phyloP scores from a whole-genome alignment of 768 basidiomycete genomes.

The Candolleomyces efflorescens region DNA sequence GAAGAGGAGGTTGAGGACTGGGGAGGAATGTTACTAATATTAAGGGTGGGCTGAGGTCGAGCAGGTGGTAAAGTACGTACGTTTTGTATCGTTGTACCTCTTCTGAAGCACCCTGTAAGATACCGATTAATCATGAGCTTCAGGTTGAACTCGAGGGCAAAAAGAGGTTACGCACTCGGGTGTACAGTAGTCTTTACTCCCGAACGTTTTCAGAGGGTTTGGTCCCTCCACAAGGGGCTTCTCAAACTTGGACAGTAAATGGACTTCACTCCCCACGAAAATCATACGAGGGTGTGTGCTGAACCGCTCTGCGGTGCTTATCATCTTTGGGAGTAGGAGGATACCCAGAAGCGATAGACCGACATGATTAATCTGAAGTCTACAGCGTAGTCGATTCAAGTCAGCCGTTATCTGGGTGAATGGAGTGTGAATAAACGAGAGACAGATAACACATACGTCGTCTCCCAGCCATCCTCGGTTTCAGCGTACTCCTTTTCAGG shows the following conservation, averaged over 20 bases:
- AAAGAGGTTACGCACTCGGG: conserved; percentile 13
- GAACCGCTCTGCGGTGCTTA: conserved; percentile 30
- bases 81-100: not conserved
- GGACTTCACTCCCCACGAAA: conserved; percentile 39
- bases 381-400: conserved; percentile 14
- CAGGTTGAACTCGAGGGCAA: not conserved
- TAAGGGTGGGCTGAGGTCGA: not conserved
- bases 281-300: conserved; percentile 32
- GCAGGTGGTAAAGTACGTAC: not conserved
- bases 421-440: not conserved
- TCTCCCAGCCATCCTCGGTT: conserved; percentile 38
- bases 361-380: conserved; percentile 46
- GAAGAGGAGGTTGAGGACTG: conserved; percentile 39
- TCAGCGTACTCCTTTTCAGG: conserved; percentile 7
- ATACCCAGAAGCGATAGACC: conserved; percentile 35
- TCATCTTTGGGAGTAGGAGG: conserved; percentile 38
- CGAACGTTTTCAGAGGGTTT: conserved; percentile 28
- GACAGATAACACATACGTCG: conserved; percentile 22
- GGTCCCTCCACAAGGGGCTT: conserved; percentile 19
- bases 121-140: not conserved
- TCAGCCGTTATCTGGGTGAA: too few species aligned
- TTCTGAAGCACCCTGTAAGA: not conserved
- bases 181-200: conserved; percentile 25
- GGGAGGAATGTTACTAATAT: not conserved
- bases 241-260: conserved; percentile 25